phyloP scores from a whole-genome alignment of 768 basidiomycete genomes.

The Hygrophorus pudorinus region DNA sequence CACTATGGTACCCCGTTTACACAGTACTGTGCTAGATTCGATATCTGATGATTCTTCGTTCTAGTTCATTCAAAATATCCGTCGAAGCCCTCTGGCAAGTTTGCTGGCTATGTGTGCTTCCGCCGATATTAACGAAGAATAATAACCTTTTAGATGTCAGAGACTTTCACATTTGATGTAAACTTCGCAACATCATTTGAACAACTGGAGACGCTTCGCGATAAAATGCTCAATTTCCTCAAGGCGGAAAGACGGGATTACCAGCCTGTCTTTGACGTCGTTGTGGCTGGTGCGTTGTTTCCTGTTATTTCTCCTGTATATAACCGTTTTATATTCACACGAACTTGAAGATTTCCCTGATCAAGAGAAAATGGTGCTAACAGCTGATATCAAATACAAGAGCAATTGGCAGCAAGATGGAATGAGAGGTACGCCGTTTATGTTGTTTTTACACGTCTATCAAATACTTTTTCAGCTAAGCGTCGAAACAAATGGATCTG shows the following conservation, averaged over 20 bases:
- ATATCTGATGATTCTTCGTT: slow-evolving; percentile 5
- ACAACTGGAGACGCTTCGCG: slow-evolving; percentile 66
- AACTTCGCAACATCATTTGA: slow-evolving; percentile 71
- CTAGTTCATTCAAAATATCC: slow-evolving; percentile 62
- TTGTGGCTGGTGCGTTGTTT: slow-evolving; percentile 40
- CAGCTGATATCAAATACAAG: slow-evolving; percentile 83
- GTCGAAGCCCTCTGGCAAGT: slow-evolving; percentile 57
- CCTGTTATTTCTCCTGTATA: slow-evolving; percentile 2
- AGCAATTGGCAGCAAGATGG: slow-evolving; percentile 77
- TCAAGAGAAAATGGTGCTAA: slow-evolving; percentile 67
- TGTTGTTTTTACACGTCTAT: background rate
- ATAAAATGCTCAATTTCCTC: slow-evolving; percentile 73
- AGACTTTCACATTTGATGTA: slow-evolving; percentile 77
- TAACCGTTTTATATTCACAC: slow-evolving; percentile 1
- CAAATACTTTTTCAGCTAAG: slow-evolving; percentile 34
- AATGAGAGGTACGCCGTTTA: slow-evolving; percentile 41
- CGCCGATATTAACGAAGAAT: background rate
- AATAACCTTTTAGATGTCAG: slow-evolving; percentile 44
- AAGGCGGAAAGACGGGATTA: slow-evolving; percentile 65
- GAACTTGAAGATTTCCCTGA: slow-evolving; percentile 58
- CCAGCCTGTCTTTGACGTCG: slow-evolving; percentile 64
- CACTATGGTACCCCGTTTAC: slow-evolving; percentile 27
- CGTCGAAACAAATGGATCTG: slow-evolving; percentile 91
- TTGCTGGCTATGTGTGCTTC: background rate
- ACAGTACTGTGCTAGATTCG: background rate